Conservation (phyloP, 2,329 filamentous ascomycete genomes). For the Fusarium sp. region DNA sequence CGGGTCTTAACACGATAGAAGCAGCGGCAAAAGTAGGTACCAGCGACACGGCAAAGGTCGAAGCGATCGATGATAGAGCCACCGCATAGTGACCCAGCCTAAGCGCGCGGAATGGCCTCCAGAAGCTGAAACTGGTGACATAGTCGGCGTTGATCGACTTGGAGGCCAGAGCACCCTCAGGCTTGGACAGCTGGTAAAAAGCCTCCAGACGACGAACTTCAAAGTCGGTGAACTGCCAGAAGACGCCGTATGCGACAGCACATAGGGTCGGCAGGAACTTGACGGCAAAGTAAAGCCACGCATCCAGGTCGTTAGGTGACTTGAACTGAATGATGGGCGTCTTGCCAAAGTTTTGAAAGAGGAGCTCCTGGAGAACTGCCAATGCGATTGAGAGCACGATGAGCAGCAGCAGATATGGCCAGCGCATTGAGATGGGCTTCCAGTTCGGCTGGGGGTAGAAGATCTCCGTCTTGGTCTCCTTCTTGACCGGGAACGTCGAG, state of each 20-base stretch:
- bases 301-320: constrained; percentile 60
- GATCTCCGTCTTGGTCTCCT: constrained; percentile 55
- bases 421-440: constrained; percentile 74
- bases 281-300: constrained; percentile 67
- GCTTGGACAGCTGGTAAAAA: constrained; percentile 72
- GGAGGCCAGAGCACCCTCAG: constrained; percentile 68
- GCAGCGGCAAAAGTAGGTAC: constrained; percentile 76
- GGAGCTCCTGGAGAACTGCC: constrained; percentile 62
- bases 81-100: constrained; percentile 75
- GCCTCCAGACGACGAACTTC: constrained; percentile 75
- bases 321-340: constrained; percentile 62
- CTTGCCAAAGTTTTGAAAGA: constrained; percentile 61
- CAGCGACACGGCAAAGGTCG: constrained; percentile 72
- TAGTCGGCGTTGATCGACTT: constrained; percentile 81
- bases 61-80: constrained; percentile 71
- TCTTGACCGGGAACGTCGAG: constrained; percentile 51
- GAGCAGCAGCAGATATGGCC: constrained; percentile 67
- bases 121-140: constrained; percentile 73
- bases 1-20: constrained; percentile 66
- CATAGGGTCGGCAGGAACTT: constrained; percentile 72
- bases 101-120: constrained; percentile 72
- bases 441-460: constrained; percentile 74
- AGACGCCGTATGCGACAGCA: constrained; percentile 69
- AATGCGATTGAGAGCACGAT: constrained; percentile 65
- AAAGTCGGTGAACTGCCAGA: constrained; percentile 75